Evolutionary conservation across 2,329 filamentous ascomycete genomes (phyloP), one percentile per base, ranked within the genome.

Genomic region (Sporothrix sp.): DNA sequence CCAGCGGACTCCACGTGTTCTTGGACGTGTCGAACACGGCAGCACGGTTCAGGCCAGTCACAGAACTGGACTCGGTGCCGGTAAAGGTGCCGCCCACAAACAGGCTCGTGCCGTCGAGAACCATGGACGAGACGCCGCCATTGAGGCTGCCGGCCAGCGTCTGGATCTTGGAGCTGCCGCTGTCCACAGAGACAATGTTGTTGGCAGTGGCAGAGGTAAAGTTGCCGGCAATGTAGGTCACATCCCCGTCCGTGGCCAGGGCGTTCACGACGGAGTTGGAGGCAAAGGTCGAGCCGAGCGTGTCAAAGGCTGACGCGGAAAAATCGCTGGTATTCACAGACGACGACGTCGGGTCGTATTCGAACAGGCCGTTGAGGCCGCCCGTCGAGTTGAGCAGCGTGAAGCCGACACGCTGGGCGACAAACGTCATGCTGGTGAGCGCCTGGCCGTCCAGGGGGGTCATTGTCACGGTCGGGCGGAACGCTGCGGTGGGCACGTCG

Each of bases 331-430:
- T 73, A 56, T 80, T 73, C 30, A 85, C 70, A 0, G 73, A 71
- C 11, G 73, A 70, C 52, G 75, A 63, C 16, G 72, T 74, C 0
- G 90, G 87, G 58, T 94, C 78, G 62, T 87, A 96, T 61, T 97
- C 93, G 63, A 86, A 97, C 1, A 98, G 70, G 8, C 89, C 89
- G 62, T 96, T 96, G 48, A 98, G 71, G 3, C 86, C 87, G 46
- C 85, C 86, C 42, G 82, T 86, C 3, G 85, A 84, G 56, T 81
- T 82, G 57, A 83, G 75, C 42, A 87, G 71, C 20, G 73, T 82
- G 64, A 96, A 95, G 9, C 84, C 81, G 36, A 97, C 81, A 51
- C 85, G 79, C 62, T 94, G 90, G 8, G 93, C 93, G n/a, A 98
- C 93, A 57, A 97, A 71, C 1, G 84, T 85, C 62, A 93, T 71